Evolutionary conservation across 768 basidiomycete genomes (phyloP), one percentile per base, ranked within the genome.

Genomic region (Phanerochaete sordida): DNA sequence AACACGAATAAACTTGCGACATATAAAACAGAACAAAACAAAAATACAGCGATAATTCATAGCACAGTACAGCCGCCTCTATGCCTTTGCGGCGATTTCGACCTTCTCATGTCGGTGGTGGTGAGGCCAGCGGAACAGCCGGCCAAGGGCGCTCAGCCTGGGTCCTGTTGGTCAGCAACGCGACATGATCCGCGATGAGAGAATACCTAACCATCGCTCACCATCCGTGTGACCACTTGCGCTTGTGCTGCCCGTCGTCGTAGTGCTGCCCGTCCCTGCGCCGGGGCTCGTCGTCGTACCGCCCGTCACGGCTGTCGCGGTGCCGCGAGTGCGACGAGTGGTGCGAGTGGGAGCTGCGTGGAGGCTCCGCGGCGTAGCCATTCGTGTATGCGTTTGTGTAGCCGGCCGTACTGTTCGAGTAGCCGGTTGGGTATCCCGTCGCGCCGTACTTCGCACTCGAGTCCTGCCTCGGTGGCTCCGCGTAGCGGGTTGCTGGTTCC

Each of bases 181-280:
- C 28, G 12, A 31, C 28, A 51, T 9, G 16, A 28, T 19, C 31
- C 28, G 5, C 28, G 23, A n/a, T 4, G 9, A 33, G 53, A 54
- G 13, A 43, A 24, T 21, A 43, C 39, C 37, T 54, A 54, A 54
- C 53, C n/a, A 39, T 54, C 35, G 27, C 53, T 54, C 53, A 54
- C 53, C 53, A 54, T 37, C 53, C 53, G 35, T 54, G 53, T 37
- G 53, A 39, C 53, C 53, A 43, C 13, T 27, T 23, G 33, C 16
- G 33, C 53, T 35, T 33, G 33, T 54, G 35, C 12, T 39, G 53
- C 21, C 27, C 53, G 37, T 53, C 51, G n/a, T n/a, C n/a, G n/a
- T n/a, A n/a, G n/a, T n/a, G n/a, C n/a, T n/a, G n/a, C n/a, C n/a
- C n/a, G n/a, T n/a, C n/a, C n/a, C n/a, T n/a, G n/a, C n/a, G n/a